These are phyloP conservation scores for Boeremia lycopersici DNA, from an alignment of 2,329 filamentous ascomycete genomes.

Conservation along the genomic window DNA sequence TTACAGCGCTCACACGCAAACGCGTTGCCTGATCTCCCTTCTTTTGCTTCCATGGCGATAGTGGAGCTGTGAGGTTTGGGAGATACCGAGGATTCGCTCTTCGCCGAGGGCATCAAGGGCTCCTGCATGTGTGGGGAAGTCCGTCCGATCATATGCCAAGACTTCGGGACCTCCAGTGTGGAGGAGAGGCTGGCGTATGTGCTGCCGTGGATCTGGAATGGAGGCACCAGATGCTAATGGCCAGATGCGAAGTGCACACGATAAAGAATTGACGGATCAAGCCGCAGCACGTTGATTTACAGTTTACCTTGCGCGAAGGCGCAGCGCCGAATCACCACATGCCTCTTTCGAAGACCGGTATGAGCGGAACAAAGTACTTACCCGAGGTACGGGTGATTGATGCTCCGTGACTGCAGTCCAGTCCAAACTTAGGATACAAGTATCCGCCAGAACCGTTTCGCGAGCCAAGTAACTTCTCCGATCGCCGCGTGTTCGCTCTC, in stretches of 20 bases:
- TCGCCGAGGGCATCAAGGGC: conserved; percentile 26
- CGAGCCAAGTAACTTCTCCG: conserved; percentile 22
- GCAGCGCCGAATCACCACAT: conserved; percentile 12
- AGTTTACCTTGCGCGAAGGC: conserved; percentile 5
- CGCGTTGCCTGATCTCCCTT: conserved; percentile 45
- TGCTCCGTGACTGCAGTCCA: conserved; percentile 22
- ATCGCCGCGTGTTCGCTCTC: conserved; percentile 16
- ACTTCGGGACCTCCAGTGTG: conserved; percentile 27
- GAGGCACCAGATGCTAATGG: background rate
- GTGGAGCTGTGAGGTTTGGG: conserved; percentile 34
- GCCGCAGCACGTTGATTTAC: conserved; percentile 1
- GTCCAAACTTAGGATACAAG: conserved; percentile 28
- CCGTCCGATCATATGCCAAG: conserved; percentile 46
- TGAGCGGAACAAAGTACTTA: conserved; percentile 18
- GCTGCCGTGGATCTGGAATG: background rate
- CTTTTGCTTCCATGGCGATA: conserved; percentile 43
- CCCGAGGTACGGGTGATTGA: conserved; percentile 39
- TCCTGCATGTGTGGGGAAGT: conserved; percentile 42
- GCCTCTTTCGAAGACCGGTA: conserved; percentile 14
- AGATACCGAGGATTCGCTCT: conserved; percentile 26
- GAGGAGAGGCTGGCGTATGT: conserved; percentile 5
- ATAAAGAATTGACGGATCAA: conserved; percentile 5
- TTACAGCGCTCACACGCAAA: conserved; percentile 46
- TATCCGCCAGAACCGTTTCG: conserved; percentile 26
- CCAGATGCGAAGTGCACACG: conserved; percentile 4